A percentile compares a stretch with the other conserved stretches of the same genome.
These are phyloP conservation scores for Talaromyces albobiverticillius DNA, from an alignment of 2,329 filamentous ascomycete genomes.

Conservation along the genomic window DNA sequence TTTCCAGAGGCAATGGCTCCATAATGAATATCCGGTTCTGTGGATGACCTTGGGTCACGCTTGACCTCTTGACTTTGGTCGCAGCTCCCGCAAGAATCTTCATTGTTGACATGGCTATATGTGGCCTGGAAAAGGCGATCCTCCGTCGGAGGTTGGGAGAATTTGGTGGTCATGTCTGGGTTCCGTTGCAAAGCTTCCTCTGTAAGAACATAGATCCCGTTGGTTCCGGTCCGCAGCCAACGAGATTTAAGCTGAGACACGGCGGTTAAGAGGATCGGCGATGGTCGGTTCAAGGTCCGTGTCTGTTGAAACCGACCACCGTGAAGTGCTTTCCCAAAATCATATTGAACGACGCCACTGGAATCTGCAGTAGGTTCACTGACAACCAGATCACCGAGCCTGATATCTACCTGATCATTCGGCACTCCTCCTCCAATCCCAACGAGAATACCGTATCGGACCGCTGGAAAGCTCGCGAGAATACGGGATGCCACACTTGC, in stretches of 20 bases:
- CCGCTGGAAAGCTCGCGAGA: too few relatives aligned
- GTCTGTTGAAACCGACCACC: not conserved
- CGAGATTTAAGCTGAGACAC: not conserved
- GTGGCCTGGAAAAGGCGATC: not conserved
- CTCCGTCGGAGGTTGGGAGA: too few relatives aligned
- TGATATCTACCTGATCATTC: too few relatives aligned
- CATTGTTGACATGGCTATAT: not conserved
- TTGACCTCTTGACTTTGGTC: not conserved
- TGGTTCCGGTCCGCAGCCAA: too few relatives aligned
- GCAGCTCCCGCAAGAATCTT: not conserved
- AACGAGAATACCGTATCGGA: too few relatives aligned
- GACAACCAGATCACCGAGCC: too few relatives aligned
- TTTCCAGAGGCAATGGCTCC: conserved; percentile 1
- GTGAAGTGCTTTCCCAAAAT: not conserved
- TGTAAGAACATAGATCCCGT: not conserved
- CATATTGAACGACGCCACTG: not conserved
- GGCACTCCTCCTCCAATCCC: too few relatives aligned
- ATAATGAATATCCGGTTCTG: not conserved
- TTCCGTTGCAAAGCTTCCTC: not conserved
- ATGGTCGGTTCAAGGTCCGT: not conserved
- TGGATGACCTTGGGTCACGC: not conserved
- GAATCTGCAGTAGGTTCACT: too few relatives aligned
- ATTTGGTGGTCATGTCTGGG: not conserved
- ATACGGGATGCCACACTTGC: too few relatives aligned
- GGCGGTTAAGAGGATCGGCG: not conserved